Base-by-base conservation (phyloP, 75 land plant species). In the Adiantum capillusveneris region DNA sequence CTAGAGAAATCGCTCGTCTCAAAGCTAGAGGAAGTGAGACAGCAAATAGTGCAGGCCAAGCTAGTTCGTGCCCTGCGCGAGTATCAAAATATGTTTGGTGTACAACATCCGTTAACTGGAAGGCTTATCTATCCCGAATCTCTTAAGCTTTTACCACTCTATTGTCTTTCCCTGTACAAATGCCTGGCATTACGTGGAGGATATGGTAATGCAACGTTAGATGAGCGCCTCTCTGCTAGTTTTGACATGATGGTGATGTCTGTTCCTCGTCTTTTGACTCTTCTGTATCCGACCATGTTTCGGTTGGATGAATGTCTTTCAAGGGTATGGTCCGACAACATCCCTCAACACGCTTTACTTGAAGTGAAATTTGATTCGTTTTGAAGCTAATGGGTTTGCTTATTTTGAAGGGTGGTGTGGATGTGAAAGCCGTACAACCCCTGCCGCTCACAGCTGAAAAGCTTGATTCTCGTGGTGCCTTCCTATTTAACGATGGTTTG, bases 11-110 rank as follows among this genome's bases (percentile, higher is more conserved):
- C 99, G 11, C 55, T 84, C 71, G 68, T 76, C 25, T 43, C 62
- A 44, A 95, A 95, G 64, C 70, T 95, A 58, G 99, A 95, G 45
- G 88, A 90, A 62, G 96, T 92, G n/a, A 80, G 99, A 17, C 86
- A 70, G 18, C 39, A 53, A 42, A 25, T 56, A n/a, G 53, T 83
- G 58, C 92, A 79, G 56, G 44, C 60, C 34, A 82, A 74, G 63
- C 62, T 90, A 31, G 79, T 86, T 12, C 82, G 80, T 70, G 69
- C 85, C 34, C 75, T 95, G 16, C 81, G 73, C 62, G 99, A 95
- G 56, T 95, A 90, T 44, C 67, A 82, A 1, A 90, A 90, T 75
- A 71, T 95, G 52, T 80, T 74, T 82, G 83, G 81, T 31, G 88
- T 86, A 36, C 86, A 95, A 63, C 92, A 95, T 64, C 79, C 84